Evolutionary conservation across 2,329 filamentous ascomycete species (phyloP).

Genomic region (Ophiostoma himal-ulmi): DNA sequence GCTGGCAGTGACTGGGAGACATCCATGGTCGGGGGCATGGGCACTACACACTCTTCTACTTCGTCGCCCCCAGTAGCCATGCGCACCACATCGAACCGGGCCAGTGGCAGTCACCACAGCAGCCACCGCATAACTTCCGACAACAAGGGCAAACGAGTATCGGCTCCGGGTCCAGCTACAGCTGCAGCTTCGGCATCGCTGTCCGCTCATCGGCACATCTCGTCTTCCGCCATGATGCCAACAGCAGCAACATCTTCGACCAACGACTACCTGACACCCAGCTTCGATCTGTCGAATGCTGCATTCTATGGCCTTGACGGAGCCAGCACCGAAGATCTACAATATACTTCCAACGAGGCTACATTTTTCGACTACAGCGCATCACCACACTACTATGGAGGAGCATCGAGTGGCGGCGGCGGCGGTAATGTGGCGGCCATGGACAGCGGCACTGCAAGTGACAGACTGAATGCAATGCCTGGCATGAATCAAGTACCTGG

Average conservation of each 20-base stretch:
- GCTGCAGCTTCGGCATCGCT: neutral
- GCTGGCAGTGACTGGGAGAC: neutral
- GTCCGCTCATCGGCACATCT: neutral
- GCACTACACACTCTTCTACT: neutral
- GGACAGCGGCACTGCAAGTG: neutral
- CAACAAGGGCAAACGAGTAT: neutral
- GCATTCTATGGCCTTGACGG: slow-evolving; percentile 23
- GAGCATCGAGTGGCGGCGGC: neutral
- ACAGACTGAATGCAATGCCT: neutral
- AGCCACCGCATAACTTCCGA: slow-evolving; percentile 1
- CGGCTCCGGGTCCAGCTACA: neutral
- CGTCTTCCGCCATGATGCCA: neutral
- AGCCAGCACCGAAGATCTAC: slow-evolving; percentile 24
- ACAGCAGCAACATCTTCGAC: neutral
- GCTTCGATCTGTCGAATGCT: slow-evolving; percentile 14
- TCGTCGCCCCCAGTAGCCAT: neutral
- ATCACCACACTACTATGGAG: slow-evolving; percentile 22
- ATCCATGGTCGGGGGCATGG: neutral
- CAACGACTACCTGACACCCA: slow-evolving; percentile 16
- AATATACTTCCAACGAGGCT: slow-evolving; percentile 19
- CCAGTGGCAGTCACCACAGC: slow-evolving; percentile 3
- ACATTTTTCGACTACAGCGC: slow-evolving; percentile 25
- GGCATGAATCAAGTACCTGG: neutral
- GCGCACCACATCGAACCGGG: neutral
- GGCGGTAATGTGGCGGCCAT: neutral